Conservation (phyloP, 305 asterid genomes). For the Fraxinus platypoda region DNA sequence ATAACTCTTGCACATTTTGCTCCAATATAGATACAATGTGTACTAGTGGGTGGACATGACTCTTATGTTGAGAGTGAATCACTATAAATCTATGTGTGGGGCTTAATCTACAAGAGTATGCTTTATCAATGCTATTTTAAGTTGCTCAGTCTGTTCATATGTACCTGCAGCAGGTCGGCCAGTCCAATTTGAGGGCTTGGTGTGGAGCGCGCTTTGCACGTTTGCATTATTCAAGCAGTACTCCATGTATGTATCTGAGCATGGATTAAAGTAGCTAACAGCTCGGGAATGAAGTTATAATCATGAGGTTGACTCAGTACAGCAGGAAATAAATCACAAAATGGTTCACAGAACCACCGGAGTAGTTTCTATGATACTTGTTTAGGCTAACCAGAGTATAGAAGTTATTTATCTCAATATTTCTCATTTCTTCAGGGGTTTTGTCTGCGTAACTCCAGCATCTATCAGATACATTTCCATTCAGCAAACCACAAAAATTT, state of each 20-base stretch:
- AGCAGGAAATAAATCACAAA: neutral
- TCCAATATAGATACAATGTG: neutral
- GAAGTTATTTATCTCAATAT: conserved; percentile 28
- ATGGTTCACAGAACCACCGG: conserved; percentile 29
- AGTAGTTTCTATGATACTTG: conserved; percentile 15
- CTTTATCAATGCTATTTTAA: neutral
- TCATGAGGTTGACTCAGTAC: neutral
- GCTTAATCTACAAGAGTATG: neutral
- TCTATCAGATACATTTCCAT: neutral
- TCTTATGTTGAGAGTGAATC: neutral
- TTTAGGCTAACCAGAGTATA: conserved; percentile 33
- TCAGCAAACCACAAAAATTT: conserved; percentile 19
- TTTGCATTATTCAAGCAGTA: conserved; percentile 29
- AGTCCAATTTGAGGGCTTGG: conserved; percentile 29
- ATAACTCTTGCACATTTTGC: neutral
- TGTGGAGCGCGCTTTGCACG: conserved; percentile 35
- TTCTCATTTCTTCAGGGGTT: conserved; percentile 14
- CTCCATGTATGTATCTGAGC: conserved; percentile 25
- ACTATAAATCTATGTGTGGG: neutral
- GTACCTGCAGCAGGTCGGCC: conserved; percentile 24
- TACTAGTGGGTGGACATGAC: neutral
- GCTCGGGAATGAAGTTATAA: neutral
- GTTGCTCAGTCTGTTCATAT: neutral
- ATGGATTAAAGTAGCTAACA: conserved; percentile 28
- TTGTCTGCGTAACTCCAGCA: neutral